Evolutionary conservation across 2,329 filamentous ascomycete genomes (phyloP).

Genomic region (Xylaria sp.): DNA sequence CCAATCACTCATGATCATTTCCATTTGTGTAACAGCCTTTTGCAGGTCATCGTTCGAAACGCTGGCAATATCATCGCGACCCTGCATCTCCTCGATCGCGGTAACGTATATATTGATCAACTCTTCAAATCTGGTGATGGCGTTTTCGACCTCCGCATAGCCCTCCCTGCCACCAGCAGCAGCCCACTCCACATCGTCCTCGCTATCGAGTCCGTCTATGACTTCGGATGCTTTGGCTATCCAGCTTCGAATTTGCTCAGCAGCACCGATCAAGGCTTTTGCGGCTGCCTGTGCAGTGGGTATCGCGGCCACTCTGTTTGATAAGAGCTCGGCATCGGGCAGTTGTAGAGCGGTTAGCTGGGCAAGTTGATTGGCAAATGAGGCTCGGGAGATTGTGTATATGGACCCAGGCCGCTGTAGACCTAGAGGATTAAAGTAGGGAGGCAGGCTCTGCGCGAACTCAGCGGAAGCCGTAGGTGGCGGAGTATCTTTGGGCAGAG

Average conservation of each 20-base stretch:
- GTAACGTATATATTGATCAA: slow-evolving; percentile 92
- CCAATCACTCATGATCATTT: slow-evolving; percentile 87
- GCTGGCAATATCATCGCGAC: slow-evolving; percentile 76
- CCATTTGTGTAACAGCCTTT: slow-evolving; percentile 87
- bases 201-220: slow-evolving; percentile 86
- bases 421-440: slow-evolving; percentile 75
- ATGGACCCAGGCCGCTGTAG: slow-evolving; percentile 83
- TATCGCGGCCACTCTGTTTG: slow-evolving; percentile 84
- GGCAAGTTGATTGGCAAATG: slow-evolving; percentile 91
- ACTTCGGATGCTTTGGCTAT: slow-evolving; percentile 93
- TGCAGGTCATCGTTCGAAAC: slow-evolving; percentile 79
- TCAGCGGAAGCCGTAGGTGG: slow-evolving; percentile 56
- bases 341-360: slow-evolving; percentile 91
- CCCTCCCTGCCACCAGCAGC: slow-evolving; percentile 86
- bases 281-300: slow-evolving; percentile 86
- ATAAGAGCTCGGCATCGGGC: slow-evolving; percentile 85
- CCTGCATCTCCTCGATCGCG: slow-evolving; percentile 92
- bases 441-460: slow-evolving; percentile 63
- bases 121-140: slow-evolving; percentile 86
- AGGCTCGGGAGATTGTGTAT: slow-evolving; percentile 90
- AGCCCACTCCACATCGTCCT: slow-evolving; percentile 98
- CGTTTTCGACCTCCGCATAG: slow-evolving; percentile 75
- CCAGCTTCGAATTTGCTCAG: slow-evolving; percentile 94
- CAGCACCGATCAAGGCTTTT: slow-evolving; percentile 83
- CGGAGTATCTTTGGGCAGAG: slow-evolving; percentile 65